These are phyloP conservation scores for Colletotrichum tamarilloi DNA, from an alignment of 2,329 filamentous ascomycete genomes.

Conservation along the genomic window DNA sequence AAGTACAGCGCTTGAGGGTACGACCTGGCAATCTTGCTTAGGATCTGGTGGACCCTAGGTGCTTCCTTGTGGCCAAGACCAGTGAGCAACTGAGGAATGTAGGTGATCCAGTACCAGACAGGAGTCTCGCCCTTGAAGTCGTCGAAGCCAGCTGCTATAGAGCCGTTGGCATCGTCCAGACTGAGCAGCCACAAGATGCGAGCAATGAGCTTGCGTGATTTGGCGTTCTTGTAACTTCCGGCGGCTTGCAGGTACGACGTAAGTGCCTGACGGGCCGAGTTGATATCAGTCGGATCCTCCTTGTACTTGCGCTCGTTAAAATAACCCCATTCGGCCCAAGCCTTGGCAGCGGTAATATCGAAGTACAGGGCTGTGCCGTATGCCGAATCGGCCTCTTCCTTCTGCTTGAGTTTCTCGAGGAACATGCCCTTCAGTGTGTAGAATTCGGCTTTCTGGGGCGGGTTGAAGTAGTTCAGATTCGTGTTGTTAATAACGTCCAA, in stretches of 20 bases:
- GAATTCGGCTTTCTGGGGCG: constrained; percentile 97
- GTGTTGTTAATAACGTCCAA: constrained; percentile 99
- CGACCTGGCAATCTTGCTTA: constrained; percentile 93
- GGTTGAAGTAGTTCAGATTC: constrained; percentile 97
- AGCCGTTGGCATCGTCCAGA: constrained; percentile 87
- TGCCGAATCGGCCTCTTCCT: constrained; percentile 90
- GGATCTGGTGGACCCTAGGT: constrained; percentile 83
- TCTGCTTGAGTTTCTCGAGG: constrained; percentile 90
- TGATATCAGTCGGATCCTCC: constrained; percentile 83
- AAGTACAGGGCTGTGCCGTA: constrained; percentile 97
- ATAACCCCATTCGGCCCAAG: constrained; percentile 99
- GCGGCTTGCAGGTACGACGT: constrained; percentile 97
- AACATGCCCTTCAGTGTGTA: constrained; percentile 99
- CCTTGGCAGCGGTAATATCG: constrained; percentile 94
- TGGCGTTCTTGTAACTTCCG: constrained; percentile 96
- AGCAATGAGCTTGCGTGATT: constrained; percentile 92
- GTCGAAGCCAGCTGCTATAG: constrained; percentile 87
- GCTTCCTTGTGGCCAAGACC: constrained; percentile 94
- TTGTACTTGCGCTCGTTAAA: constrained; percentile 98
- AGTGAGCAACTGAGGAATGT: constrained; percentile 94
- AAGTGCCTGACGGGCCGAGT: constrained; percentile 88
- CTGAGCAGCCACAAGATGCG: constrained; percentile 96
- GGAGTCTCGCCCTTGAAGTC: constrained; percentile 98
- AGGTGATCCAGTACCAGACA: constrained; percentile 99
- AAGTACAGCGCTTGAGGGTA: constrained; percentile 98